These are phyloP conservation scores for Leucosporidium scottii DNA, from an alignment of 768 basidiomycete species.

Conservation along the genomic window DNA sequence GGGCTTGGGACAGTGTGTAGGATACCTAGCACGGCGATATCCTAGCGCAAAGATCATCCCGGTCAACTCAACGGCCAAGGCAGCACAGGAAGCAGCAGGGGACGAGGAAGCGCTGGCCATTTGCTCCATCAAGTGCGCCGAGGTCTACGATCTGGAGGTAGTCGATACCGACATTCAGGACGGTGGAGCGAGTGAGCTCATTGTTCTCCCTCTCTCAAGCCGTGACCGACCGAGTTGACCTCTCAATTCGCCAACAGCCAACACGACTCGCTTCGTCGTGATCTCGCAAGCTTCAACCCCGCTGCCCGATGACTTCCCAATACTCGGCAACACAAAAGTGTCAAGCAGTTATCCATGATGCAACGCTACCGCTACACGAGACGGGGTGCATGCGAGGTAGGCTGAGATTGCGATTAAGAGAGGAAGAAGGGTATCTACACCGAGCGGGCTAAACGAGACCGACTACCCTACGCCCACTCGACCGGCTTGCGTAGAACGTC, in stretches of 20 bases:
- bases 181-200: conserved; percentile 25
- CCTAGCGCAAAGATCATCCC: conserved; percentile 16
- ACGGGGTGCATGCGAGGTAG: no score
- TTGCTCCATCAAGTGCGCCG: conserved; percentile 33
- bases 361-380: no score
- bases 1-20: conserved; percentile 34
- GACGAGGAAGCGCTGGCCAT: conserved; percentile 31
- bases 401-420: no score
- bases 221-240: neutral
- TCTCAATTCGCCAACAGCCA: conserved; percentile 11
- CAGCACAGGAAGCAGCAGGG: conserved; percentile 15
- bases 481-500: conserved; percentile 56
- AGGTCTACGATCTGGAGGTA: conserved; percentile 31
- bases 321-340: no score
- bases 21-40: conserved; percentile 21
- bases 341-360: no score
- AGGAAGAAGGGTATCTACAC: no score
- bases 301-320: no score
- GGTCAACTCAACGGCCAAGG: conserved; percentile 33
- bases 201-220: neutral
- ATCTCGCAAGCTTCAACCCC: conserved; percentile 3
- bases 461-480: conserved; percentile 53
- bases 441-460: neutral
- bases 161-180: conserved; percentile 36
- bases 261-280: conserved; percentile 30